Percentiles rank a stretch among this genome's conserved stretches.
These are phyloP conservation scores for Camelina sativa DNA, from an alignment of 345 rosid genomes.

Conservation along the genomic window DNA sequence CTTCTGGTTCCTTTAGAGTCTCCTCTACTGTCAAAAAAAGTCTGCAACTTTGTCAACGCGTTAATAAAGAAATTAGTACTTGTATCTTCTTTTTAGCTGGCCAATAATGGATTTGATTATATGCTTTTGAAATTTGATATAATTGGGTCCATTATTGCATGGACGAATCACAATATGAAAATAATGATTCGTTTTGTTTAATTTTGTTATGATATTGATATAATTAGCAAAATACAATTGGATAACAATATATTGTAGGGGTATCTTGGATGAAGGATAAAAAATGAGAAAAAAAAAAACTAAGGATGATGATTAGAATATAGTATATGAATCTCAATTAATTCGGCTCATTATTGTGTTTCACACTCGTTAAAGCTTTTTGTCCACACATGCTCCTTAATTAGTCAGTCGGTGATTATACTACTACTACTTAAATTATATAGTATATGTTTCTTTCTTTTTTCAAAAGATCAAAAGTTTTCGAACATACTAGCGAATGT, in stretches of 20 bases:
- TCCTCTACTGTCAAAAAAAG: neutral
- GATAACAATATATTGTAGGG: neutral
- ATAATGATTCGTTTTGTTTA: neutral
- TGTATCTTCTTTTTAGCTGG: neutral
- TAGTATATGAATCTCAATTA: slow-evolving; percentile 9
- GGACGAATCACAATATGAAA: neutral
- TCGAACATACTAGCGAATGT: no score
- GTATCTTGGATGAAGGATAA: neutral
- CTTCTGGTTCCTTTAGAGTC: slow-evolving; percentile 2
- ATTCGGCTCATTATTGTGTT: slow-evolving; percentile 30
- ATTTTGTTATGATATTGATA: neutral
- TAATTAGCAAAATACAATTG: neutral
- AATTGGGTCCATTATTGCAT: slow-evolving; percentile 29
- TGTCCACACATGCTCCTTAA: slow-evolving; percentile 11
- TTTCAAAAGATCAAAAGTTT: no score
- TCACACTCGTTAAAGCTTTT: slow-evolving; percentile 34
- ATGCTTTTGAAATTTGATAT: neutral
- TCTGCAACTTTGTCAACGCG: neutral
- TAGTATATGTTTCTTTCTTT: no score
- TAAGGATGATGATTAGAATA: neutral
- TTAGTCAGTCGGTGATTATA: slow-evolving; percentile 37
- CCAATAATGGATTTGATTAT: neutral
- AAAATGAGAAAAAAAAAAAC: no score
- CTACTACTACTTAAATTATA: neutral
- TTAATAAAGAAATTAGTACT: neutral